These are phyloP conservation scores for Aspergillus bridgeri DNA, from an alignment of 495 filamentous ascomycete genomes.

Conservation along the genomic window DNA sequence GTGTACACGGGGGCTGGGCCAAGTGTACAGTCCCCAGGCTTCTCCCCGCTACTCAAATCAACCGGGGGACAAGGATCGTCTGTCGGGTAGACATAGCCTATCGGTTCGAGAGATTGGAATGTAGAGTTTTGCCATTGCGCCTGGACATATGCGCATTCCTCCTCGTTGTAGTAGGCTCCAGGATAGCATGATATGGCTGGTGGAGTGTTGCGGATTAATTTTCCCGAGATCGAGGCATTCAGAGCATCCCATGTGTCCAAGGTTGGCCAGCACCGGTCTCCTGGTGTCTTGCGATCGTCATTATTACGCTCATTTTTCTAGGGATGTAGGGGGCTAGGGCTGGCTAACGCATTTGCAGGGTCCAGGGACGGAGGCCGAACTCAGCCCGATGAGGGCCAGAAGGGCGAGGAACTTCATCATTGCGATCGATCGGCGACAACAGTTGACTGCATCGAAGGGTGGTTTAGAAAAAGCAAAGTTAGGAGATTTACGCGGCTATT, in stretches of 20 bases:
- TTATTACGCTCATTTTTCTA: not conserved
- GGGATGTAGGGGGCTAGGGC: not conserved
- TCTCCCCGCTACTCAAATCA: conserved; percentile 28
- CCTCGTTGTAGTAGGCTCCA: conserved; percentile 24
- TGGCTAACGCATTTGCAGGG: conserved; percentile 17
- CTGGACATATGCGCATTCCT: conserved; percentile 24
- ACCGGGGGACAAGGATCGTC: conserved; percentile 28
- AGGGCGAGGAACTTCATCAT: not conserved
- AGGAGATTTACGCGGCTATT: not conserved
- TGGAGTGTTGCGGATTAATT: conserved; percentile 49
- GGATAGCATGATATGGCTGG: conserved; percentile 56
- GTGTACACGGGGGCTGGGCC: conserved; percentile 23
- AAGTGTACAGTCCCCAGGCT: conserved; percentile 22
- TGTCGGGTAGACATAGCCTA: conserved; percentile 30
- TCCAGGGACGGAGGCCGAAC: not conserved
- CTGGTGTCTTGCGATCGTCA: conserved; percentile 23
- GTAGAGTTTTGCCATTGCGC: conserved; percentile 25
- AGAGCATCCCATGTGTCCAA: conserved; percentile 34
- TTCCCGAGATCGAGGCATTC: conserved; percentile 45
- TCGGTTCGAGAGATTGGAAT: conserved; percentile 26
- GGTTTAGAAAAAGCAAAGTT: too few relatives aligned
- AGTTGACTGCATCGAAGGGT: not conserved
- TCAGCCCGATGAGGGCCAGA: conserved; percentile 1
- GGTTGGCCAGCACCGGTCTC: conserved; percentile 41
- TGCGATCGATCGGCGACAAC: not conserved